Conservation (phyloP, 2,329 filamentous ascomycete species). For the Didymella pinodella region DNA sequence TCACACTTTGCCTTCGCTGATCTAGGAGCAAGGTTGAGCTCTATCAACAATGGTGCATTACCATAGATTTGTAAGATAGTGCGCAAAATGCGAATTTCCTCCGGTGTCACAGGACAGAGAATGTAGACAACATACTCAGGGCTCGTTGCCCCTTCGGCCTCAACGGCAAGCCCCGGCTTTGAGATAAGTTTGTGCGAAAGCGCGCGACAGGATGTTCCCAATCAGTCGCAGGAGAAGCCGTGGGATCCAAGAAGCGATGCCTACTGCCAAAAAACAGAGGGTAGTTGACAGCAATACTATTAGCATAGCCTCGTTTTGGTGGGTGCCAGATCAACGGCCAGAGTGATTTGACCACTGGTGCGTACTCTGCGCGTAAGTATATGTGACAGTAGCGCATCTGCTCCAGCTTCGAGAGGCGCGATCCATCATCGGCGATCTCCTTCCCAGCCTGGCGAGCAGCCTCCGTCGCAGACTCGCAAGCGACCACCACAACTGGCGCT, state of each 20-base stretch:
- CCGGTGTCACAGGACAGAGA: neutral
- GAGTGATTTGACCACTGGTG: neutral
- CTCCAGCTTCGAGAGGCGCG: neutral
- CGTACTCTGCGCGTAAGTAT: neutral
- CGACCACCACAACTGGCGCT: slow-evolving; percentile 7
- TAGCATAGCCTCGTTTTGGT: neutral
- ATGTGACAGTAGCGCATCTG: slow-evolving; percentile 2
- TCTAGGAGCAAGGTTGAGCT: slow-evolving; percentile 1
- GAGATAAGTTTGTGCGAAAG: neutral
- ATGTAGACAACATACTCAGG: slow-evolving; percentile 1
- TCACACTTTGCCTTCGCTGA: neutral
- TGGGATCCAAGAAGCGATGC: neutral
- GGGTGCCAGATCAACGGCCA: slow-evolving; percentile 8
- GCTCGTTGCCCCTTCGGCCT: neutral
- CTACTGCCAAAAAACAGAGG: slow-evolving; percentile 1
- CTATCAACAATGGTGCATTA: neutral
- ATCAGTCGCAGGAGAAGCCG: neutral
- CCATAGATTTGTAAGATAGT: neutral
- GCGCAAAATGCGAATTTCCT: neutral
- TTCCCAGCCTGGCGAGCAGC: neutral
- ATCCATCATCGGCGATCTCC: neutral
- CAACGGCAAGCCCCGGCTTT: neutral
- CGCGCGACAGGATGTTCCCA: neutral
- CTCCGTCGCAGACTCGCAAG: neutral
- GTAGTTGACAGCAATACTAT: slow-evolving; percentile 2